phyloP scores from a whole-genome alignment of 2,329 filamentous ascomycete species.

The Aspergillus jensenii region DNA sequence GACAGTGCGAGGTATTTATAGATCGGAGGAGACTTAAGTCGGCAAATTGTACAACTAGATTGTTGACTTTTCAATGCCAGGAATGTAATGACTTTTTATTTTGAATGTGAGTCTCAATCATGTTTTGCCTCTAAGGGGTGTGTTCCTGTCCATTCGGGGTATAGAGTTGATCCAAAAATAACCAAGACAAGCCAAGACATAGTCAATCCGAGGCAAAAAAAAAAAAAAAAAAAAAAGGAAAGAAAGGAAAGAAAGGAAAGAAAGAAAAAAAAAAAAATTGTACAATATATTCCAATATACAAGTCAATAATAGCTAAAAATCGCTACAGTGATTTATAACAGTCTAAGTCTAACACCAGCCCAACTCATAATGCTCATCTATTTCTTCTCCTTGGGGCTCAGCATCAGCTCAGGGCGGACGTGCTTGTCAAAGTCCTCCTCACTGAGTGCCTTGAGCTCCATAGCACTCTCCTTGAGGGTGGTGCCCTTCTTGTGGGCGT shows the following conservation, averaged over 20 bases:
- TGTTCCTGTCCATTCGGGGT: neutral
- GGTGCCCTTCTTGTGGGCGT: conserved; percentile 96
- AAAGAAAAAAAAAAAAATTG: conserved; percentile 9
- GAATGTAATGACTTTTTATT: too few relatives aligned
- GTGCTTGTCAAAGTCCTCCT: conserved; percentile 84
- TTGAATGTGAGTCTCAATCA: neutral
- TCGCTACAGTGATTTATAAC: conserved; percentile 17
- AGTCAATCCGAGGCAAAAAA: neutral
- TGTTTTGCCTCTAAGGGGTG: neutral
- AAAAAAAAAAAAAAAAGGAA: neutral
- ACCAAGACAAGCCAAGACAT: conserved; percentile 2
- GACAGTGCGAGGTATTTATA: neutral
- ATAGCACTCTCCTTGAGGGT: conserved; percentile 92
- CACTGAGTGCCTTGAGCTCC: conserved; percentile 84
- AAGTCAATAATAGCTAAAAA: conserved; percentile 13
- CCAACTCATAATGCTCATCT: conserved; percentile 20
- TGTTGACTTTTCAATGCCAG: too few relatives aligned
- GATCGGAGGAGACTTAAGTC: neutral
- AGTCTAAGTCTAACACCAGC: conserved; percentile 9
- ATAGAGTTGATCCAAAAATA: conserved; percentile 6
- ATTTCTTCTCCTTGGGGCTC: conserved; percentile 70
- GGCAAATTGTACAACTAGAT: neutral
- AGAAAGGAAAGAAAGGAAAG: neutral
- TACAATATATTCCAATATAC: conserved; percentile 20
- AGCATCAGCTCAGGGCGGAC: conserved; percentile 96